These are phyloP conservation scores for Suhomyces faveliae DNA, from an alignment of 805 yeast genomes.

Conservation along the genomic window DNA sequence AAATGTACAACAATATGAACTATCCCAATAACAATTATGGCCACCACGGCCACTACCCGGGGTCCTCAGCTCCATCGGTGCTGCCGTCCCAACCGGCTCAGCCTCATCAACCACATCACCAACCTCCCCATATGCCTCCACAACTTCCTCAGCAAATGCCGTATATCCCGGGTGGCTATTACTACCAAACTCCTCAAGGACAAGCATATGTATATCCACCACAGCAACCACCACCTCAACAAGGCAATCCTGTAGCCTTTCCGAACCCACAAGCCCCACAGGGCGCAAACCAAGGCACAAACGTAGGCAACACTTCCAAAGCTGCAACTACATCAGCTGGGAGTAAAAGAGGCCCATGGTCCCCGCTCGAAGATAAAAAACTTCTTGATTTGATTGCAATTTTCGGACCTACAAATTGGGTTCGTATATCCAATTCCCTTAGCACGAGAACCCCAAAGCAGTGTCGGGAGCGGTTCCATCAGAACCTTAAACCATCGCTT, in stretches of 20 bases:
- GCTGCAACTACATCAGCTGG: constrained; percentile 3
- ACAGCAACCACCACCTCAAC: not conserved
- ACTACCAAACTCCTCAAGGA: constrained; percentile 5
- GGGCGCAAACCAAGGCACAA: not conserved
- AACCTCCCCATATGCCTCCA: constrained; percentile 4
- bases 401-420: constrained; percentile 88
- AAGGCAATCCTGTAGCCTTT: not conserved
- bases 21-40: constrained; percentile 1
- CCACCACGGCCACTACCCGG: constrained; percentile 4
- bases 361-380: constrained; percentile 76
- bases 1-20: constrained; percentile 3
- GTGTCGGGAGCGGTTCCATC: constrained; percentile 89
- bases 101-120: constrained; percentile 3
- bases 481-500: constrained; percentile 80
- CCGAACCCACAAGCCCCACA: not conserved
- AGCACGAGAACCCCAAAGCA: constrained; percentile 86
- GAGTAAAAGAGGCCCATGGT: constrained; percentile 80
- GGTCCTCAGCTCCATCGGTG: not conserved
- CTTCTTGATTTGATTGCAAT: constrained; percentile 65
- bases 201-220: not conserved
- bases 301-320: constrained; percentile 2
- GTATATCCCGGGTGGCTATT: not conserved
- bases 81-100: constrained; percentile 1
- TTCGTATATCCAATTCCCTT: constrained; percentile 69
- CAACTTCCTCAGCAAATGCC: constrained; percentile 3